Conservation (phyloP, 306 rosid genomes). For the Delonix regia region DNA sequence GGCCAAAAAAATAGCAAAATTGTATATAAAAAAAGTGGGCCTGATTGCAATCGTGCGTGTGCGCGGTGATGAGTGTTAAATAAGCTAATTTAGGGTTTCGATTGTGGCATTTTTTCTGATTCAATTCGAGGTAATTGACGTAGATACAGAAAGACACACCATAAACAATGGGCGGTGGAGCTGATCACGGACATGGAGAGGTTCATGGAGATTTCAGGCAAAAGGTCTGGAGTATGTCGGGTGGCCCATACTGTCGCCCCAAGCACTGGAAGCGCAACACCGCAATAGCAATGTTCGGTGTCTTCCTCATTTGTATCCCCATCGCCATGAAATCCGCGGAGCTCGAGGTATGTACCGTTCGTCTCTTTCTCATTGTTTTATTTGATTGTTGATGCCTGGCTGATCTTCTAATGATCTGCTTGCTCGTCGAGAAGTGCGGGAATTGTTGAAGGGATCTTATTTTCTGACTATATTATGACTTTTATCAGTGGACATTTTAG, state of each 20-base stretch:
- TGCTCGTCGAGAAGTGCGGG: too few relatives aligned
- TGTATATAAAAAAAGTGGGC: too few relatives aligned
- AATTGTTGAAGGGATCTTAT: too few relatives aligned
- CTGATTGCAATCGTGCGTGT: too few relatives aligned
- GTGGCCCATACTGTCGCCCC: conserved; percentile 89
- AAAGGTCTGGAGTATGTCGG: conserved; percentile 93
- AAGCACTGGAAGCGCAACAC: conserved; percentile 96
- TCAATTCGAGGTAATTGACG: not conserved
- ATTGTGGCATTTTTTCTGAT: conserved; percentile 15
- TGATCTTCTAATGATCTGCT: not conserved
- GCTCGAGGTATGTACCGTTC: conserved; percentile 63
- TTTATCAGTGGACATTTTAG: too few relatives aligned
- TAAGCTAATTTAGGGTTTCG: conserved; percentile 41
- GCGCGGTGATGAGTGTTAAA: too few relatives aligned
- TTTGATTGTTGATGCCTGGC: not conserved
- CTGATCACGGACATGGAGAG: conserved; percentile 59
- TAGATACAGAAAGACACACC: not conserved
- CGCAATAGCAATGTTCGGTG: conserved; percentile 82
- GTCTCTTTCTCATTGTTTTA: not conserved
- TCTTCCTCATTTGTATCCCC: conserved; percentile 82
- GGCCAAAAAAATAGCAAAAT: too few relatives aligned
- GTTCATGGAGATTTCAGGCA: conserved; percentile 72
- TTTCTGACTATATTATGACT: too few relatives aligned
- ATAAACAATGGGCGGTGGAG: conserved; percentile 60
- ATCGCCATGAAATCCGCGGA: conserved; percentile 88